Evolutionary conservation across 805 yeast species (phyloP).

Genomic region (Candida ortonii): DNA sequence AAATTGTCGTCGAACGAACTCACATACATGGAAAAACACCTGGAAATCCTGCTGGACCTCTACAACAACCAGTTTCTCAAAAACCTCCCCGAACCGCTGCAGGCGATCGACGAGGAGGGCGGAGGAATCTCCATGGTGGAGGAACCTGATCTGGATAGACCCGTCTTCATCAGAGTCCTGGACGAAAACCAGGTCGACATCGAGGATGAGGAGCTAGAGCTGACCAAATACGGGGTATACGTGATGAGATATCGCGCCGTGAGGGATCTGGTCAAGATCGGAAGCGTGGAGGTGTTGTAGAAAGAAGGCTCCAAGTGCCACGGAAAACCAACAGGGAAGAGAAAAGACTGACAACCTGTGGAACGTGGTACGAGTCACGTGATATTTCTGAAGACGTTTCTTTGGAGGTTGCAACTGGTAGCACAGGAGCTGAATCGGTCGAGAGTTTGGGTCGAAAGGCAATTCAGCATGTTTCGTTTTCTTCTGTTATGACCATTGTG

Average conservation of each 20-base stretch:
- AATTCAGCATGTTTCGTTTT: not conserved
- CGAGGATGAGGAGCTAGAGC: constrained; percentile 55
- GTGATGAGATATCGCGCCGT: constrained; percentile 66
- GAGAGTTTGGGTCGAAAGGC: no score
- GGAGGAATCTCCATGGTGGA: constrained; percentile 74
- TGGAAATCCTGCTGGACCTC: constrained; percentile 57
- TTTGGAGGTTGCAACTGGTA: no score
- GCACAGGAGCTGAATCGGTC: no score
- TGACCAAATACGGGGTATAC: constrained; percentile 65
- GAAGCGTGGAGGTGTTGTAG: constrained; percentile 42
- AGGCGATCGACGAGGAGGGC: constrained; percentile 70
- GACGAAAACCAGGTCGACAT: constrained; percentile 37
- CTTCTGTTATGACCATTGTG: not conserved
- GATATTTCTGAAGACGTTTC: no score
- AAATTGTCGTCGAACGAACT: constrained; percentile 59
- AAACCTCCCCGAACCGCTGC: constrained; percentile 64
- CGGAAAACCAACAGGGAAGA: not conserved
- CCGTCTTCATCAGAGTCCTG: constrained; percentile 70
- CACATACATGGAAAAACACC: constrained; percentile 66
- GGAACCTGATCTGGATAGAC: constrained; percentile 68
- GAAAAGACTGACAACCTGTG: no score
- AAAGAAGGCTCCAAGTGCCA: not conserved
- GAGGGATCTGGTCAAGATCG: constrained; percentile 37
- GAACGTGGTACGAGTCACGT: no score
- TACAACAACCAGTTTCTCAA: constrained; percentile 66